A percentile compares a stretch with the other conserved stretches of the same genome.
These are phyloP conservation scores for Pseudotsuga menziesii DNA, from an alignment of 75 land plant genomes.

Conservation along the genomic window DNA sequence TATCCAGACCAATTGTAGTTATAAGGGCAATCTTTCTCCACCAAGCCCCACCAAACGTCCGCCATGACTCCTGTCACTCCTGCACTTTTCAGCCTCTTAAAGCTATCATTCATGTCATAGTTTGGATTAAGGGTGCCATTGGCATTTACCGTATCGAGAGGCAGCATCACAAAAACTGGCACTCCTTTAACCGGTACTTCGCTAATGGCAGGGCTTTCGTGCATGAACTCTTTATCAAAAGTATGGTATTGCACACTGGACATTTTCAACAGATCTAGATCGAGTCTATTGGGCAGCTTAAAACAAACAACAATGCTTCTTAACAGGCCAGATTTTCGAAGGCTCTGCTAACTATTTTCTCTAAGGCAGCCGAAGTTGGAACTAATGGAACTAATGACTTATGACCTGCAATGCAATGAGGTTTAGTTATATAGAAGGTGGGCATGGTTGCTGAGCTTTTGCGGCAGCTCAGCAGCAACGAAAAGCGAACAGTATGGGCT, in stretches of 20 bases:
- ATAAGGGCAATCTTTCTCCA: constrained; percentile 76
- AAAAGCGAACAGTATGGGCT: no score
- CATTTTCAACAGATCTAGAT: no score
- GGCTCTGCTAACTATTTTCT: not conserved
- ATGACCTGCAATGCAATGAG: no score
- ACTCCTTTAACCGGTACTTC: constrained; percentile 17
- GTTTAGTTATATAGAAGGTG: no score
- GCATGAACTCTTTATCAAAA: not conserved
- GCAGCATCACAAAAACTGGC: constrained; percentile 75
- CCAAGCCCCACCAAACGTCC: constrained; percentile 91
- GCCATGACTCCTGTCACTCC: constrained; percentile 88
- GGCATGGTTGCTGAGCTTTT: no score
- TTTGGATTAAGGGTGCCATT: constrained; percentile 49
- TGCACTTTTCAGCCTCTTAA: constrained; percentile 70
- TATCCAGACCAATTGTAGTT: constrained; percentile 71
- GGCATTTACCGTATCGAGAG: constrained; percentile 54
- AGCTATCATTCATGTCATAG: constrained; percentile 64
- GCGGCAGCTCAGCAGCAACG: no score
- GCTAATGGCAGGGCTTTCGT: not conserved
- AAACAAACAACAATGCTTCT: no score
- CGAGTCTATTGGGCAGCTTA: not conserved
- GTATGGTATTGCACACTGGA: not conserved
- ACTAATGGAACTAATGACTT: no score
- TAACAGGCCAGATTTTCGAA: not conserved
- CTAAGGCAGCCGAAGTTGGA: no score